Base-by-base conservation (phyloP, 2,329 filamentous ascomycete genomes). In the Sarocladium brachiariae region DNA sequence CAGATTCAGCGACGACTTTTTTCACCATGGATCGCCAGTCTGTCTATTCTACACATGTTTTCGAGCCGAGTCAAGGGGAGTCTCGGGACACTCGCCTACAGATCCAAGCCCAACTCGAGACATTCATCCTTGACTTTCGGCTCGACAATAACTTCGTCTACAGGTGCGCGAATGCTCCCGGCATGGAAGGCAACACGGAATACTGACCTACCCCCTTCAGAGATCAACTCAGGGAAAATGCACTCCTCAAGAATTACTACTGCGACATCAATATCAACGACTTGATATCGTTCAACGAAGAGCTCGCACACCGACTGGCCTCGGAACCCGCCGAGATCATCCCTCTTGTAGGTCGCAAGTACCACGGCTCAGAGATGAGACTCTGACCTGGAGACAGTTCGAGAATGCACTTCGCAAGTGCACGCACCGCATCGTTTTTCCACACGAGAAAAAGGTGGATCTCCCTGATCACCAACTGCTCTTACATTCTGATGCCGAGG, bases 191-290 rank as follows among this genome's bases (percentile, higher is more conserved):
- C 16, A 9, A 5, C 8, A 6, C 18, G 13, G 18, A 23, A 2
- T 37, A 19, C 24, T 49, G 34, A 24, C 14, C 10, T 35, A 31
- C 10, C 14, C 4, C 13, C 3, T 25, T 19, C 21, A 95, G 93
- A 79, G 92, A 97, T 62, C 93, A 97, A 70, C 81, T 99, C 53
- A 83, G 89, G 61, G 90, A 97, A 65, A 99, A 99, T 72, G 90
- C 93, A 7, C 79, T 97, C 1, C 77, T 96, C 37, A 93, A 96
- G 66, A 90, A 91, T 61, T 97, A 90, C 72, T 96, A 86, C 68
- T 96, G 93, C 73, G 92, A 99, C 66, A 81, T 99, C 64, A 91
- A 99, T 66, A 89, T 99, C 59, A 89, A 87, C 55, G 92, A 99
- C 66, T 74, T 99, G 53, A 97, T 97, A 66, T 93, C 87, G 54